Evolutionary conservation across 257 asterid genomes (phyloP).

Genomic region (Osmanthus fragrans): DNA sequence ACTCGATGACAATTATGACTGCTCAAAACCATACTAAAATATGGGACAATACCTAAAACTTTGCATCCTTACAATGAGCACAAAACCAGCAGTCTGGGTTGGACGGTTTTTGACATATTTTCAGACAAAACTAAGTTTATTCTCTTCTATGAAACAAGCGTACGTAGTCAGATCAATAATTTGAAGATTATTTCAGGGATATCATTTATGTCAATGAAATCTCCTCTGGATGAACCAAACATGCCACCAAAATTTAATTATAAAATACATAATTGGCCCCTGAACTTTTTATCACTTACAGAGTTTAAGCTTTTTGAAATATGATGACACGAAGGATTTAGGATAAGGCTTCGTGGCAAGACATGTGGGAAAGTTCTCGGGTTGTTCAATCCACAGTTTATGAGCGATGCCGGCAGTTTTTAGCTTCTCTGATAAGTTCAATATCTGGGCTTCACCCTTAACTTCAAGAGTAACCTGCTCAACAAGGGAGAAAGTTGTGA

Average conservation of each 20-base stretch:
- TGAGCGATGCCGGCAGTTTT: slow-evolving; percentile 67
- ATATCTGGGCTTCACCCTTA: slow-evolving; percentile 77
- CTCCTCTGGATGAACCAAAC: neutral
- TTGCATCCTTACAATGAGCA: no score
- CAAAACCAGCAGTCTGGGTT: no score
- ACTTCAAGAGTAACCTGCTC: slow-evolving; percentile 92
- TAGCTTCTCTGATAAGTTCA: slow-evolving; percentile 72
- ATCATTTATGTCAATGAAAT: neutral
- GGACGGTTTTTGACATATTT: no score
- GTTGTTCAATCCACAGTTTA: slow-evolving; percentile 93
- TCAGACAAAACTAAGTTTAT: no score
- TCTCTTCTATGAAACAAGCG: neutral
- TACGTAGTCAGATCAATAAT: neutral
- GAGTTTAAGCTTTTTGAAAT: slow-evolving; percentile 85
- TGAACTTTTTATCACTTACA: slow-evolving; percentile 59
- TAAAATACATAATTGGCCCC: slow-evolving; percentile 7
- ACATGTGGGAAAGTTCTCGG: slow-evolving; percentile 88
- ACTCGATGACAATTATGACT: no score
- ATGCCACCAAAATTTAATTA: neutral
- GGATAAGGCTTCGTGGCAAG: slow-evolving; percentile 93
- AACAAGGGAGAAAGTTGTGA: neutral
- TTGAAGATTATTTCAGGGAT: neutral
- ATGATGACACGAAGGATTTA: slow-evolving; percentile 68
- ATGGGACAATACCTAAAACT: no score
- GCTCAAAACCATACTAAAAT: no score